A percentile compares a stretch with the other conserved stretches of the same genome.
These are phyloP conservation scores for Areca catechu DNA, from an alignment of 176 grass and related monocot species.

Conservation along the genomic window DNA sequence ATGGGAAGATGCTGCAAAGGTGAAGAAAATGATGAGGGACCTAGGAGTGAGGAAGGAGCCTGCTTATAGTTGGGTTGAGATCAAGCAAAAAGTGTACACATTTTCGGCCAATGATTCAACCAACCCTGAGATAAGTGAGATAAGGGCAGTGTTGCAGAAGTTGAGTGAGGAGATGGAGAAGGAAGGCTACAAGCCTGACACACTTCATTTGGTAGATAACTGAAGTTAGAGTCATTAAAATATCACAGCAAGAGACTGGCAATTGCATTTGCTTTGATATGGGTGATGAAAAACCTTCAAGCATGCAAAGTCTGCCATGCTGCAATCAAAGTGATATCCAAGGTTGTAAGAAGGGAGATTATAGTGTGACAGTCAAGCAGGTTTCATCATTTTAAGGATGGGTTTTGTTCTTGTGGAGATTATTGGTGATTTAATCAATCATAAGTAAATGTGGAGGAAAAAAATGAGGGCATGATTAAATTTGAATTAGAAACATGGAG, in stretches of 20 bases:
- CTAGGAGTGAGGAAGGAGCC: conserved; percentile 65
- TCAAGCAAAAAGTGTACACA: conserved; percentile 57
- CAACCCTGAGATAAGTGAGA: conserved; percentile 58
- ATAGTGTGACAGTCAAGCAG: conserved; percentile 58
- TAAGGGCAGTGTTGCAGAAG: conserved; percentile 52
- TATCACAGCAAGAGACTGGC: conserved; percentile 80
- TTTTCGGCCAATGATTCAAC: conserved; percentile 79
- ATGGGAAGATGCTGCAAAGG: conserved; percentile 65
- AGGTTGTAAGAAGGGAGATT: conserved; percentile 61
- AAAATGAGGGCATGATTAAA: no score
- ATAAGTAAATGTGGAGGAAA: no score
- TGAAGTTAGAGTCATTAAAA: conserved; percentile 70
- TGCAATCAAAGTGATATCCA: conserved; percentile 65
- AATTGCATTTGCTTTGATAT: conserved; percentile 67
- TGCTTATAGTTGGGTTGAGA: conserved; percentile 86
- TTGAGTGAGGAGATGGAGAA: conserved; percentile 71
- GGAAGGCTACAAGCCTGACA: conserved; percentile 52
- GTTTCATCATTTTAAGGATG: conserved; percentile 78
- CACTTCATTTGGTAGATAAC: conserved; percentile 62
- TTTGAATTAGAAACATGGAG: no score
- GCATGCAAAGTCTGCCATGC: conserved; percentile 57
- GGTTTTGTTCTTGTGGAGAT: conserved; percentile 67
- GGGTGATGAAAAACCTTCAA: conserved; percentile 69
- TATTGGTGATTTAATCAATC: conserved; percentile 37
- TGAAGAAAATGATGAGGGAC: conserved; percentile 80